Conservation (phyloP, 2,329 filamentous ascomycete genomes). For the Colletotrichum tabaci region DNA sequence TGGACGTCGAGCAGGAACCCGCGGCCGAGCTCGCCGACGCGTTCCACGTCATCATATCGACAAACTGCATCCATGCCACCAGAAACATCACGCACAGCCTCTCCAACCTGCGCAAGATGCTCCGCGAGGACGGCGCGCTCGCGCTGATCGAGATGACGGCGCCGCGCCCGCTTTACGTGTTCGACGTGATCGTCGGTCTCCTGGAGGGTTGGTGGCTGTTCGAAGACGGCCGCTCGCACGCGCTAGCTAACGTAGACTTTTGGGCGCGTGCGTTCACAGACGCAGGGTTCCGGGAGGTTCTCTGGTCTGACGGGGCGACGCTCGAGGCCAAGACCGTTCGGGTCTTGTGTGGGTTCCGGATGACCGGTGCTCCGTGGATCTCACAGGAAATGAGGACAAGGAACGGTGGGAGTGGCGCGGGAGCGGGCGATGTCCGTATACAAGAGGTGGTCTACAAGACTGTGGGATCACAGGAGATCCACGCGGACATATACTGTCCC, state of each 20-base stretch:
- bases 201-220: constrained; percentile 56
- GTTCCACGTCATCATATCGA: constrained; percentile 53
- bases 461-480: background rate
- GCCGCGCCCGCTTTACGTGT: constrained; percentile 44
- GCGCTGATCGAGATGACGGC: constrained; percentile 50
- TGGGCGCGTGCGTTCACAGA: constrained; percentile 46
- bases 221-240: constrained; percentile 48
- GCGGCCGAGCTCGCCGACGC: constrained; percentile 32
- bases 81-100: constrained; percentile 7
- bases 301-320: constrained; percentile 46
- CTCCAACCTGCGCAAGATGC: constrained; percentile 43
- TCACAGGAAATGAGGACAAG: background rate
- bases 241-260: constrained; percentile 39
- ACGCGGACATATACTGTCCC: constrained; percentile 26
- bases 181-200: constrained; percentile 52
- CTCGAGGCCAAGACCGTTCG: constrained; percentile 44
- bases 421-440: background rate
- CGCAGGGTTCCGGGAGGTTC: constrained; percentile 46
- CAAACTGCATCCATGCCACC: constrained; percentile 54
- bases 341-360: constrained; percentile 19
- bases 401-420: no score
- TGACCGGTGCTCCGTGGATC: no score
- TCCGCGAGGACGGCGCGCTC: constrained; percentile 50
- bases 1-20: constrained; percentile 51
- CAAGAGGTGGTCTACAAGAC: constrained; percentile 28